These are phyloP conservation scores for Fusarium decemcellulare DNA, from an alignment of 2,329 filamentous ascomycete species.

Conservation along the genomic window DNA sequence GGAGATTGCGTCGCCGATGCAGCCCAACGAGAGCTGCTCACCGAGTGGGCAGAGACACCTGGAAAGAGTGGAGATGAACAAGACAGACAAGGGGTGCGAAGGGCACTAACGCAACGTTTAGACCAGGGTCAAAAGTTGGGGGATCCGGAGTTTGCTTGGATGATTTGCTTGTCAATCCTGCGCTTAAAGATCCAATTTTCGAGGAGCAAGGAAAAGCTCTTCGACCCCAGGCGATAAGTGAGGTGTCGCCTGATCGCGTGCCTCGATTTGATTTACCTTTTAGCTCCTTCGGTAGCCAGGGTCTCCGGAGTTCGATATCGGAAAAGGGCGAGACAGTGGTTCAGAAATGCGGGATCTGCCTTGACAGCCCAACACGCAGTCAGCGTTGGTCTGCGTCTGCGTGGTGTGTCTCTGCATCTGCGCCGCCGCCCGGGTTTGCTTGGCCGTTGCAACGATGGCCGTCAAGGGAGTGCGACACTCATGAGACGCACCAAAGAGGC, in stretches of 20 bases:
- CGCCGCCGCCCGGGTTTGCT: background rate
- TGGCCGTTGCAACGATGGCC: background rate
- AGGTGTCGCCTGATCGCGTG: conserved; percentile 11
- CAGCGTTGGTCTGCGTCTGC: background rate
- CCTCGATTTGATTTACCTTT: conserved; percentile 18
- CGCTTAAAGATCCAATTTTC: conserved; percentile 6
- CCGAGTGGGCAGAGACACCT: background rate
- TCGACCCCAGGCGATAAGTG: conserved; percentile 8
- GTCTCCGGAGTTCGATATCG: conserved; percentile 4
- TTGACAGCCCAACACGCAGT: background rate
- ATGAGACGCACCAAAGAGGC: conserved; percentile 15
- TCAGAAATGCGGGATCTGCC: conserved; percentile 2
- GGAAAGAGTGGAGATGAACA: conserved; percentile 11
- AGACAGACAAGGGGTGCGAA: conserved; percentile 2
- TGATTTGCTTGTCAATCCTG: background rate
- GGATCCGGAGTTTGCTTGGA: conserved; percentile 26
- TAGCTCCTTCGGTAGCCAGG: background rate
- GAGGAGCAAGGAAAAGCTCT: conserved; percentile 8
- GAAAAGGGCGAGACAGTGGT: conserved; percentile 20
- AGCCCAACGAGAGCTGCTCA: conserved; percentile 8
- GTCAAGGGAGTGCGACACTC: conserved; percentile 4
- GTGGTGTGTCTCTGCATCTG: background rate
- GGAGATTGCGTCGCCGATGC: conserved; percentile 31
- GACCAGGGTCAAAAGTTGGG: conserved; percentile 36
- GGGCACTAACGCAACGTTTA: conserved; percentile 31